Evolutionary conservation across 345 rosid species (phyloP), one percentile per base, ranked within the genome.

Genomic region (Syzygium grande): DNA sequence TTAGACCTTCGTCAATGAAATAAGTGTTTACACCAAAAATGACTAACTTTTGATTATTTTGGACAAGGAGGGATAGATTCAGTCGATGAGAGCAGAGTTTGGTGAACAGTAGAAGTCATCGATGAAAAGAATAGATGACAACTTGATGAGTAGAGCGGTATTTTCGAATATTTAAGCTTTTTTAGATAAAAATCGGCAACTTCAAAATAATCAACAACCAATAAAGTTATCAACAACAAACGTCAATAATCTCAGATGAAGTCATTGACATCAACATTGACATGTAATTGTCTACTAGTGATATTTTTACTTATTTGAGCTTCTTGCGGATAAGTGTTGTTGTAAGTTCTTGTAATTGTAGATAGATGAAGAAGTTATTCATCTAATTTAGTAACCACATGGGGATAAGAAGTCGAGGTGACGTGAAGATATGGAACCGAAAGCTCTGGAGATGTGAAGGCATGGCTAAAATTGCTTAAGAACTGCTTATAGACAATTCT

Each of bases 121-220:
- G 0, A 14, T 61, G 9, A 0, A n/a, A 1, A 13, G 1, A 61
- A 27, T 1, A 12, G 27, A n/a, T 4, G 11, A 61, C 1, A n/a
- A 0, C 1, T 25, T 59, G 7, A 11, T 5, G 30, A 11, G 65
- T 59, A 59, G 29, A 59, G 29, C 3, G 3, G 27, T 27, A 59
- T 11, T 59, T 59, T 59, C 0, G 1, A 0, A n/a, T 13, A 61
- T 61, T 13, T 61, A 61, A n/a, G n/a, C 30, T 61, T 17, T n/a
- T 61, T 2, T n/a, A 0, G 2, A 61, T 61, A n/a, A n/a, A 13
- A 13, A 38, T 61, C 6, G 38, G 6, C 30, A n/a, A 61, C 4
- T 14, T 6, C 38, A 59, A 59, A 59, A 59, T 59, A 6, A 59
- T 59, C 12, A 29, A n/a, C 16, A 27, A 59, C 3, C 65, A 59